phyloP scores from a whole-genome alignment of 2,329 filamentous ascomycete species.

The Sarocladiaceae sp. region DNA sequence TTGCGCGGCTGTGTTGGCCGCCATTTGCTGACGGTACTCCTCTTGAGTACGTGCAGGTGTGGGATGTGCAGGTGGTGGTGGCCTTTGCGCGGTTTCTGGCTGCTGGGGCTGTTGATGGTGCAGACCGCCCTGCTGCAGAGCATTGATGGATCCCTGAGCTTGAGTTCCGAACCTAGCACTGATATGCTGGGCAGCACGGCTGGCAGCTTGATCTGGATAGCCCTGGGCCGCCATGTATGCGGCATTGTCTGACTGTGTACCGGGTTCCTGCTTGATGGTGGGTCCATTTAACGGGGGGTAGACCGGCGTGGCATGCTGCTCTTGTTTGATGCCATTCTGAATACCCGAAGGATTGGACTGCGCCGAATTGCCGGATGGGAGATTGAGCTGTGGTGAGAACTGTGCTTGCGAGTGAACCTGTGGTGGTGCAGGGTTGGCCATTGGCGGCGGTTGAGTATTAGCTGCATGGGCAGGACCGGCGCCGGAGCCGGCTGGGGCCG shows the following conservation, averaged over 20 bases:
- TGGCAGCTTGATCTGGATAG: slow-evolving; percentile 41
- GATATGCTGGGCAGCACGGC: slow-evolving; percentile 53
- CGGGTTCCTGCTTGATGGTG: slow-evolving; percentile 40
- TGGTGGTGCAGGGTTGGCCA: slow-evolving; percentile 28
- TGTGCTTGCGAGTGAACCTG: slow-evolving; percentile 26
- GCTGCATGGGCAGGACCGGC: slow-evolving; percentile 22
- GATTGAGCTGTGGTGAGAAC: slow-evolving; percentile 26
- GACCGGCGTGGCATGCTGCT: slow-evolving; percentile 20
- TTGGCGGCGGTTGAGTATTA: slow-evolving; percentile 17
- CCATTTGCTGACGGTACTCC: slow-evolving; percentile 28
- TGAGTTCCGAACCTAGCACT: slow-evolving; percentile 57
- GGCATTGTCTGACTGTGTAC: slow-evolving; percentile 23
- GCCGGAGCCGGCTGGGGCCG: slow-evolving; percentile 29
- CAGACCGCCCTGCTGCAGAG: slow-evolving; percentile 38
- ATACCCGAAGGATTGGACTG: neutral
- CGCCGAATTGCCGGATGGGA: slow-evolving; percentile 21
- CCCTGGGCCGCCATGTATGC: slow-evolving; percentile 28
- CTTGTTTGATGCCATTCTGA: slow-evolving; percentile 37
- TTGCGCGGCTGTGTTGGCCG: slow-evolving; percentile 18
- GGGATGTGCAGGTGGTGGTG: slow-evolving; percentile 15
- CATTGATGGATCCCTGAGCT: slow-evolving; percentile 63
- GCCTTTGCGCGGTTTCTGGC: slow-evolving; percentile 22
- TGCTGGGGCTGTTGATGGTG: slow-evolving; percentile 25
- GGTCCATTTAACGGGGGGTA: slow-evolving; percentile 23
- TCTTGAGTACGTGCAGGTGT: slow-evolving; percentile 23